Conservation (phyloP, 495 filamentous ascomycete genomes). For the Cercophora sp. region DNA sequence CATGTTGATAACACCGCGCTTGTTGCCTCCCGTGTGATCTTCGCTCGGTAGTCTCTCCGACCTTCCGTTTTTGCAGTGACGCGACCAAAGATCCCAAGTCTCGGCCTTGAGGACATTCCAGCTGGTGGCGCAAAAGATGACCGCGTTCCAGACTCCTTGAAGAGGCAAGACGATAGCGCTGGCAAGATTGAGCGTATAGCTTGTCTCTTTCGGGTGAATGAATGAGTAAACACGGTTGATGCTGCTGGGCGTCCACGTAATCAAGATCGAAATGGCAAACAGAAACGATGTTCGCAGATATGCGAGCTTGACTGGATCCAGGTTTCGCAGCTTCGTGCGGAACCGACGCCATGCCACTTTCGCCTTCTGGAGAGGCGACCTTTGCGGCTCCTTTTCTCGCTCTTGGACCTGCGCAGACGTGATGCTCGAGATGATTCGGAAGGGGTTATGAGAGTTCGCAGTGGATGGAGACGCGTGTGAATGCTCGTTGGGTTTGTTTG, state of each 20-base stretch:
- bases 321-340: slow-evolving; percentile 33
- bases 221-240: slow-evolving; percentile 74
- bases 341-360: slow-evolving; percentile 14
- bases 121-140: slow-evolving; percentile 69
- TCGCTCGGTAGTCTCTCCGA: slow-evolving; percentile 9
- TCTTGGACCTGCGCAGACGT: slow-evolving; percentile 1
- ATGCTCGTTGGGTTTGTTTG: background rate
- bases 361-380: slow-evolving; percentile 11
- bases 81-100: background rate
- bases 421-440: slow-evolving; percentile 23
- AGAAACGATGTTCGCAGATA: slow-evolving; percentile 79
- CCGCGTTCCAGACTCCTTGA: slow-evolving; percentile 80
- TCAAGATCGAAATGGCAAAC: slow-evolving; percentile 72
- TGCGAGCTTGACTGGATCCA: slow-evolving; percentile 62
- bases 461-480: too few species aligned
- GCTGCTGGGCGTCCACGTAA: slow-evolving; percentile 81
- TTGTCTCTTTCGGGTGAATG: slow-evolving; percentile 49
- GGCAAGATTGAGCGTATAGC: slow-evolving; percentile 65
- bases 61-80: background rate
- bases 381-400: too few species aligned
- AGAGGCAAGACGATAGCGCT: slow-evolving; percentile 73
- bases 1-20: background rate
- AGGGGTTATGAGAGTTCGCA: too few species aligned
- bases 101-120: slow-evolving; percentile 35
- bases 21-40: background rate